These are phyloP conservation scores for Basipetospora chlamydospora DNA, from an alignment of 2,329 filamentous ascomycete genomes.

Conservation along the genomic window DNA sequence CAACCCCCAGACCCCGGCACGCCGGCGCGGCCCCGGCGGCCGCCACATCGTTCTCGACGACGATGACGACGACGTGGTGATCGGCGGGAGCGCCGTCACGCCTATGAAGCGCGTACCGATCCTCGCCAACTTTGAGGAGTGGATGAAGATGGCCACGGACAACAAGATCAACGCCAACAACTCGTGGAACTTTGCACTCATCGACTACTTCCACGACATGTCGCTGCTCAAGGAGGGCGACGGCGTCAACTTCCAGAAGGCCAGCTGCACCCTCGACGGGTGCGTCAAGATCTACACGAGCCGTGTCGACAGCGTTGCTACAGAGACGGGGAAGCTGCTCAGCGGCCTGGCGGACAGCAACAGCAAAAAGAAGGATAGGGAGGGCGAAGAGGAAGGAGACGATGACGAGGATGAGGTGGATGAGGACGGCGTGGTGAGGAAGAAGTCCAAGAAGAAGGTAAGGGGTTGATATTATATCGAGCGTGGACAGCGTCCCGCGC, in stretches of 20 bases:
- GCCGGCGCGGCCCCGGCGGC: conserved; percentile 18
- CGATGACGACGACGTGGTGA: conserved; percentile 47
- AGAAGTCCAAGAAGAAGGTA: conserved; percentile 65
- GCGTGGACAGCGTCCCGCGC: no score
- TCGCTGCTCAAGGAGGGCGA: conserved; percentile 91
- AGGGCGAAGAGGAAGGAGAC: conserved; percentile 52
- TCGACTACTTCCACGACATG: conserved; percentile 99
- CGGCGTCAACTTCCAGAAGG: conserved; percentile 96
- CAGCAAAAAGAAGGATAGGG: conserved; percentile 55
- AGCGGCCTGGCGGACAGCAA: conserved; percentile 85
- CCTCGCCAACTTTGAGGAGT: conserved; percentile 96
- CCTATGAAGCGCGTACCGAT: conserved; percentile 94
- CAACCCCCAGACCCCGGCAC: conserved; percentile 37
- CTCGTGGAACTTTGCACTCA: conserved; percentile 99
- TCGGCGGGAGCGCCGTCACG: conserved; percentile 65
- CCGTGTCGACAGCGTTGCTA: conserved; percentile 93
- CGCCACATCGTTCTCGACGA: conserved; percentile 32
- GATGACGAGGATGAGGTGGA: conserved; percentile 49
- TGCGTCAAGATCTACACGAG: conserved; percentile 99
- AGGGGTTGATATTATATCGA: conserved; percentile 12
- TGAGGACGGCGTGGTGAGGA: conserved; percentile 43
- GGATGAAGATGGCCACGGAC: conserved; percentile 99
- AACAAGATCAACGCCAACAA: conserved; percentile 98
- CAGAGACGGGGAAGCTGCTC: conserved; percentile 86
- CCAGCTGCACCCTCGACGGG: conserved; percentile 90